phyloP scores from a whole-genome alignment of 2,329 filamentous ascomycete genomes.

The Fusarium longipes region DNA sequence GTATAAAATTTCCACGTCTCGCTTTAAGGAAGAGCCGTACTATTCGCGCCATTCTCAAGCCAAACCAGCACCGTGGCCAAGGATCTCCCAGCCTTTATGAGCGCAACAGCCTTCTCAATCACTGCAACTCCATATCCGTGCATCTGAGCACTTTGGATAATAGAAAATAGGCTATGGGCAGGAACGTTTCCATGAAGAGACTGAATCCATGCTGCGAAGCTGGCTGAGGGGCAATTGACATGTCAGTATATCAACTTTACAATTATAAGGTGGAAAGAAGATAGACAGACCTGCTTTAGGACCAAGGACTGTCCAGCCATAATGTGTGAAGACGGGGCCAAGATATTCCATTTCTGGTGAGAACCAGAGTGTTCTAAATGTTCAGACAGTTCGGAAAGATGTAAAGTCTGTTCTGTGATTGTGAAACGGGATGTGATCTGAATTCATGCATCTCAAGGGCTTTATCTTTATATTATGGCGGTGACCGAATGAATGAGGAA shows the following conservation, averaged over 20 bases:
- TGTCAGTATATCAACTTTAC: background rate
- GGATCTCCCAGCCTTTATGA: background rate
- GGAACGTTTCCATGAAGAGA: background rate
- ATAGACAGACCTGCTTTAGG: background rate
- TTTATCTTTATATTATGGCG: background rate
- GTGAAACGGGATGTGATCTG: background rate
- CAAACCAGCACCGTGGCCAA: background rate
- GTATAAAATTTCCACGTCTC: background rate
- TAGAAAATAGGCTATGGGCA: background rate
- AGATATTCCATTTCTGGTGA: background rate
- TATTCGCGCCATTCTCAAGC: background rate
- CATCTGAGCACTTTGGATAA: background rate
- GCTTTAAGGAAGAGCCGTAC: background rate
- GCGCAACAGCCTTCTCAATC: background rate
- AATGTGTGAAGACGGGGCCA: background rate
- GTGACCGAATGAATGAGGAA: background rate
- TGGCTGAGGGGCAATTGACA: background rate
- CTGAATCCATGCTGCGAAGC: background rate
- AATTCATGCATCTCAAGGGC: background rate
- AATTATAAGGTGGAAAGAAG: background rate
- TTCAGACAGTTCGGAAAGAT: background rate
- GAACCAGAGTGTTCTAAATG: background rate
- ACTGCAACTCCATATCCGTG: background rate
- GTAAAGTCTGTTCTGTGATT: background rate
- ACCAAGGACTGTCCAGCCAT: background rate